These are phyloP conservation scores for Hericium coralloides DNA, from an alignment of 768 basidiomycete genomes.

Conservation along the genomic window DNA sequence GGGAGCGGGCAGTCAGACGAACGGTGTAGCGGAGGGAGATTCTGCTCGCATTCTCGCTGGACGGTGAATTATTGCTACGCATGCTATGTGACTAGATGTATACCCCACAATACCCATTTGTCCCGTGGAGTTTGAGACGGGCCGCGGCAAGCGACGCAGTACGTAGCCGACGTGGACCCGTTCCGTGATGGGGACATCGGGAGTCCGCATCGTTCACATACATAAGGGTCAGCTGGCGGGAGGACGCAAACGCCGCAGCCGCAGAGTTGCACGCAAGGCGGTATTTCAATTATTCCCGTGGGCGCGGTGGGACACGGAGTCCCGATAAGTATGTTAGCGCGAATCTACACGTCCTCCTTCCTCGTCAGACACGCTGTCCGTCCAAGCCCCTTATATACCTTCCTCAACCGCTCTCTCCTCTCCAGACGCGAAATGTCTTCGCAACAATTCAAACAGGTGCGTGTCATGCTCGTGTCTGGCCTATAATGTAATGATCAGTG, in stretches of 20 bases:
- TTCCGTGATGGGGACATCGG: background rate
- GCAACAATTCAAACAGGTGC: constrained; percentile 26
- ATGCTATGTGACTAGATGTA: background rate
- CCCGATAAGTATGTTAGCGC: constrained; percentile 11
- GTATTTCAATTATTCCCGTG: background rate
- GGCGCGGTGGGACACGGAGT: constrained; percentile 1
- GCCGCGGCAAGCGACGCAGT: background rate
- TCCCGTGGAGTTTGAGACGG: background rate
- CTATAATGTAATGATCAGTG: no score
- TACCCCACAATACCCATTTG: background rate
- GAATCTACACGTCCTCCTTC: constrained; percentile 1
- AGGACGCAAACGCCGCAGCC: background rate
- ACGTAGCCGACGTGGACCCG: background rate
- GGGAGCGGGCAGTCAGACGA: constrained; percentile 35
- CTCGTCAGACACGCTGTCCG: constrained; percentile 1
- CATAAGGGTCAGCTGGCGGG: background rate
- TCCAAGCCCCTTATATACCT: constrained; percentile 2
- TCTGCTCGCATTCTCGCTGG: constrained; percentile 22
- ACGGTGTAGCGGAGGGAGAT: constrained; percentile 23
- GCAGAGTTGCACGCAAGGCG: background rate
- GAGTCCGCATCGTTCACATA: background rate
- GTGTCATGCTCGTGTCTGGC: background rate
- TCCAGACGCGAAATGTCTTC: constrained; percentile 20
- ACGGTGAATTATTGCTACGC: background rate
- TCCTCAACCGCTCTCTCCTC: background rate